Conservation (phyloP, 495 filamentous ascomycete genomes). For the Annulohypoxylon stygium region DNA sequence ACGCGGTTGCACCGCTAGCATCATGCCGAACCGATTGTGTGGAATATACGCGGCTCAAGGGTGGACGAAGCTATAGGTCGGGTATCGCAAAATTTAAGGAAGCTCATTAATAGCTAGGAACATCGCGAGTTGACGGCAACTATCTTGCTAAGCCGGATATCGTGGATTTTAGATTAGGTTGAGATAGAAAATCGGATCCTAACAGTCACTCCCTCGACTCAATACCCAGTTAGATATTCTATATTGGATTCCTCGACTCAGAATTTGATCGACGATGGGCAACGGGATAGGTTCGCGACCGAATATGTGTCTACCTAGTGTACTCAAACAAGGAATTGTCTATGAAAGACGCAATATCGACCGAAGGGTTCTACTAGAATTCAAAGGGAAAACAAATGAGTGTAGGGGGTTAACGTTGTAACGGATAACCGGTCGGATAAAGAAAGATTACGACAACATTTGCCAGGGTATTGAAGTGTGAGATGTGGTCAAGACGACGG, state of each 20-base stretch:
- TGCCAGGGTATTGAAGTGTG: conserved; percentile 14
- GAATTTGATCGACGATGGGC: conserved; percentile 37
- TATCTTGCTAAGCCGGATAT: conserved; percentile 12
- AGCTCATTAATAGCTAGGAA: conserved; percentile 17
- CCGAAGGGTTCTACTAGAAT: background rate
- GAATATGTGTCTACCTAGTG: background rate
- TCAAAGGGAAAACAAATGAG: conserved; percentile 24
- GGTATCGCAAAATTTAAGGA: conserved; percentile 36
- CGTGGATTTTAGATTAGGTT: conserved; percentile 5
- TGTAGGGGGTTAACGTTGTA: conserved; percentile 30
- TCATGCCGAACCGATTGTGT: conserved; percentile 26
- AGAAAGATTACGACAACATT: conserved; percentile 41
- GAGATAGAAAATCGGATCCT: conserved; percentile 2
- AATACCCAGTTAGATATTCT: conserved; percentile 12
- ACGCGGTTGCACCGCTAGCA: conserved; percentile 58
- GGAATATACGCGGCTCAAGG: conserved; percentile 17
- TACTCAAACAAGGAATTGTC: conserved; percentile 1
- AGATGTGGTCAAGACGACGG: conserved; percentile 21
- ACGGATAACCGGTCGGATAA: conserved; percentile 45
- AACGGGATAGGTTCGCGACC: background rate
- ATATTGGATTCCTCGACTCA: conserved; percentile 25
- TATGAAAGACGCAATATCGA: background rate
- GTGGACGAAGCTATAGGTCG: conserved; percentile 20
- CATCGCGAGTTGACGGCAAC: conserved; percentile 33
- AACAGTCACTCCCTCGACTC: conserved; percentile 13